Evolutionary conservation across 768 basidiomycete species (phyloP), one percentile per base, ranked within the genome.

Genomic region (Fibroporia radiculosa): DNA sequence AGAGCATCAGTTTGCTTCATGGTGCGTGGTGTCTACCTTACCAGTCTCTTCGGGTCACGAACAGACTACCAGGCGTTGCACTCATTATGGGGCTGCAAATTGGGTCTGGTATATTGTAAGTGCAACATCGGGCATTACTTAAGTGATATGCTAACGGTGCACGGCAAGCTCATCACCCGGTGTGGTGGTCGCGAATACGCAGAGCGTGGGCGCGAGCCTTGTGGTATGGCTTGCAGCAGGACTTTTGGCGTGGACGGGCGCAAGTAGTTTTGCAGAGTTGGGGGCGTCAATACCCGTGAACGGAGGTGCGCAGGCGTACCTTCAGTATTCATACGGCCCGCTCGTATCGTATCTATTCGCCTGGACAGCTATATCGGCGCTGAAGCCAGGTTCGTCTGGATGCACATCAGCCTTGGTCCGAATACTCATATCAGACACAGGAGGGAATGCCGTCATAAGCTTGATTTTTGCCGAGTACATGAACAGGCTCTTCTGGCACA

Each of bases 81-180:
- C 67, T 96, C 33, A 76, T 93, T 50, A 80, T 87, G 14, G 90
- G 92, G 6, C 63, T 78, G 53, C 91, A 93, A 82, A 87, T 91
- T 63, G 92, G 92, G 13, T 93, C 91, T 14, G 92, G 92, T 26
- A 96, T 96, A 47, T 96, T 95, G 89, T 91, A 58, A 52, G 83
- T 60, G 16, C n/a, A 16, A 20, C 13, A 26, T 25, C 3, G 37
- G 13, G 23, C 8, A 10, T 44, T 20, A 23, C 12, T 48, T 54
- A 51, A 16, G 34, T 40, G 22, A 27, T n/a, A 22, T 19, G 18
- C 2, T 33, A n/a, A n/a, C n/a, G n/a, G n/a, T n/a, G n/a, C n/a
- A n/a, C n/a, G n/a, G n/a, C n/a, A n/a, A 92, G 89, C 66, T 93
- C 90, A 3, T 93, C 90, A 4, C 92, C 93, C 1, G 95, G 95